Evolutionary conservation across 129 eudicot species (phyloP).

Genomic region (Ambrosia trifida): DNA sequence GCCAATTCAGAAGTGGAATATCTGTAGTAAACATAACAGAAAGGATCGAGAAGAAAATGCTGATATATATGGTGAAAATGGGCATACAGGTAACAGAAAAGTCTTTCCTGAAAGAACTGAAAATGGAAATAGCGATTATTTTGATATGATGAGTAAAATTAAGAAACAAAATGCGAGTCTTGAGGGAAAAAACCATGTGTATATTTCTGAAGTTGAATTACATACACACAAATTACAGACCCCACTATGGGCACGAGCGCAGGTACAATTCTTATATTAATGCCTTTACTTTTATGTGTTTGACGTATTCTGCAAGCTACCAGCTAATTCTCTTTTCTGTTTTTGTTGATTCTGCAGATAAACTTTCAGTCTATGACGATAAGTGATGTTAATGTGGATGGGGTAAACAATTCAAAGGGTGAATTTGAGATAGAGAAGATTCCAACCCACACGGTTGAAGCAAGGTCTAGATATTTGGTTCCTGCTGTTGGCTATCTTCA

Average conservation of each 20-base stretch:
- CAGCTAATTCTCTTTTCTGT: constrained; percentile 1
- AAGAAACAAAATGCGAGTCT: constrained; percentile 42
- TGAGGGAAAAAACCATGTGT: constrained; percentile 72
- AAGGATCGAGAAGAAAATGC: constrained; percentile 56
- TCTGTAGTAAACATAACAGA: constrained; percentile 69
- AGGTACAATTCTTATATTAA: constrained; percentile 41
- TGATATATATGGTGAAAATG: constrained; percentile 75
- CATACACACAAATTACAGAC: constrained; percentile 56
- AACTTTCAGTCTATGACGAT: constrained; percentile 44
- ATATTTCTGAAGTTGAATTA: constrained; percentile 77
- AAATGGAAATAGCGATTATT: constrained; percentile 31
- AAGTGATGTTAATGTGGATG: constrained; percentile 42
- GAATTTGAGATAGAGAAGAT: constrained; percentile 78
- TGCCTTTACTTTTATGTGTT: background rate
- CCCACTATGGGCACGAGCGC: constrained; percentile 76
- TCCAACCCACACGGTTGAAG: constrained; percentile 53
- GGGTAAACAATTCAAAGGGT: constrained; percentile 40
- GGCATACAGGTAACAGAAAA: constrained; percentile 49
- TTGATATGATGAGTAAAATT: constrained; percentile 35
- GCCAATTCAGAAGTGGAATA: constrained; percentile 88
- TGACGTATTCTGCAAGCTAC: background rate
- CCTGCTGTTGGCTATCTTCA: constrained; percentile 64
- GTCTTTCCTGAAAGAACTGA: constrained; percentile 63
- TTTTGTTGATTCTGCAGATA: constrained; percentile 44
- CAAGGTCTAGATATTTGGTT: constrained; percentile 60